phyloP scores from a whole-genome alignment of 2,329 filamentous ascomycete species.

The Pseudocercospora fijiensis region DNA sequence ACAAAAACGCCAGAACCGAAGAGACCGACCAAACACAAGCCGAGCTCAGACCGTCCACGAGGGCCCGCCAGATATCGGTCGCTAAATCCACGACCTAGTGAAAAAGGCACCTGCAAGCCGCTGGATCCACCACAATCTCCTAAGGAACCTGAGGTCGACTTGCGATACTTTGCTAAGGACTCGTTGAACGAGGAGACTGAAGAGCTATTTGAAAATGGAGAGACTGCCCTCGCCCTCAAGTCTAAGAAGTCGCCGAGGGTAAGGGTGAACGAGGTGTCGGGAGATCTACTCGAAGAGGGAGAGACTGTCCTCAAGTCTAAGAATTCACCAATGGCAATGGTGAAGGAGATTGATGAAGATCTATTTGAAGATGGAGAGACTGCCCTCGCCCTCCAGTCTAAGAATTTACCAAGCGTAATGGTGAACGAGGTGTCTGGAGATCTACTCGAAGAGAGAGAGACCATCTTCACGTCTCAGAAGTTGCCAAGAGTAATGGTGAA shows the following conservation, averaged over 20 bases:
- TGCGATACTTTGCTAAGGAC: background rate
- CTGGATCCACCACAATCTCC: background rate
- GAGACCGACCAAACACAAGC: background rate
- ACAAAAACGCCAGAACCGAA: background rate
- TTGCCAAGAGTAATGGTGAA: background rate
- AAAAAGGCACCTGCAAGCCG: background rate
- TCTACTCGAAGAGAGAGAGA: background rate
- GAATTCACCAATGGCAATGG: background rate
- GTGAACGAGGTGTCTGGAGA: constrained; percentile 1
- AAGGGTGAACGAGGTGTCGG: background rate
- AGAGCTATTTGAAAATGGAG: background rate
- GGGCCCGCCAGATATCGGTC: background rate
- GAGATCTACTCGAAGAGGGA: background rate
- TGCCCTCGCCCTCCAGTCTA: no score
- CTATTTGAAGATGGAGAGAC: background rate
- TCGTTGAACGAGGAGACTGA: background rate
- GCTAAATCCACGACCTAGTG: background rate
- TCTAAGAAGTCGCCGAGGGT: background rate
- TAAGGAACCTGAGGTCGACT: background rate
- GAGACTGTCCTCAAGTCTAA: background rate
- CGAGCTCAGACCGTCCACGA: background rate
- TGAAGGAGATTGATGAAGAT: background rate
- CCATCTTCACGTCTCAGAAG: no score
- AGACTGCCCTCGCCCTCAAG: no score
- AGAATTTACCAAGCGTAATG: background rate